Evolutionary conservation across 139 green algal species (phyloP).

Genomic region (Micractinium sp.): DNA sequence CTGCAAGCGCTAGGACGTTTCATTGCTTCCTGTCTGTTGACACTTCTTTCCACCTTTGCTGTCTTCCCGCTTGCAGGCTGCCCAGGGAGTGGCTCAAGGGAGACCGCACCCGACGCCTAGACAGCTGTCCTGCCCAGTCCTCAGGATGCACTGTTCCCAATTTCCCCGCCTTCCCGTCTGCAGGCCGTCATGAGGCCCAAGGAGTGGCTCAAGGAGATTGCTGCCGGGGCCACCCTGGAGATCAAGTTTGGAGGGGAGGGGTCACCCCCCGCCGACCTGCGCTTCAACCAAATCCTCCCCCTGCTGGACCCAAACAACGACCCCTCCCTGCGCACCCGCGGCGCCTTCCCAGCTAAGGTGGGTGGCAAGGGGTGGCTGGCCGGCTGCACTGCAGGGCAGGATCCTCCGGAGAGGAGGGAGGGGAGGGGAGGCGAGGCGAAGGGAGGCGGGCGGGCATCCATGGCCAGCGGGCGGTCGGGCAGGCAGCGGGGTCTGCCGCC

Average conservation of each 20-base stretch:
- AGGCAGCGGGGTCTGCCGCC: no score
- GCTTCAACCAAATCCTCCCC: conserved; percentile 14
- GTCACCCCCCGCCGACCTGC: neutral
- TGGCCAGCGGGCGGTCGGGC: no score
- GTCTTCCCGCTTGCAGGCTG: neutral
- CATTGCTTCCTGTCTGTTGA: neutral
- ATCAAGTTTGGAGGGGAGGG: conserved; percentile 14
- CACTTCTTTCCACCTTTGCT: no score
- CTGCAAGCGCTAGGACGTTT: neutral
- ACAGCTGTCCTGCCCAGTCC: no score
- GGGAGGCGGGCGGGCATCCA: no score
- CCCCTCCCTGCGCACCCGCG: conserved; percentile 1
- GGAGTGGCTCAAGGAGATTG: conserved; percentile 11
- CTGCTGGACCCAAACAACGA: conserved; percentile 28
- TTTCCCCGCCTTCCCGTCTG: neutral
- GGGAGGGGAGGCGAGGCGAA: no score
- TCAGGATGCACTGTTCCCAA: no score
- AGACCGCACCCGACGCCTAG: neutral
- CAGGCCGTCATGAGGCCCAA: conserved; percentile 6
- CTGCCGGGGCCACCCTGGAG: neutral
- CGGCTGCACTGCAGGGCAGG: neutral
- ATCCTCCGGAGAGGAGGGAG: no score
- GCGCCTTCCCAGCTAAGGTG: conserved; percentile 10
- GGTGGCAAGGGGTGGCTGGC: neutral
- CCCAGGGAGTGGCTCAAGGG: neutral